Evolutionary conservation across 139 green algal genomes (phyloP), one percentile per base, ranked within the genome.

Genomic region (Ulvella scutata): DNA sequence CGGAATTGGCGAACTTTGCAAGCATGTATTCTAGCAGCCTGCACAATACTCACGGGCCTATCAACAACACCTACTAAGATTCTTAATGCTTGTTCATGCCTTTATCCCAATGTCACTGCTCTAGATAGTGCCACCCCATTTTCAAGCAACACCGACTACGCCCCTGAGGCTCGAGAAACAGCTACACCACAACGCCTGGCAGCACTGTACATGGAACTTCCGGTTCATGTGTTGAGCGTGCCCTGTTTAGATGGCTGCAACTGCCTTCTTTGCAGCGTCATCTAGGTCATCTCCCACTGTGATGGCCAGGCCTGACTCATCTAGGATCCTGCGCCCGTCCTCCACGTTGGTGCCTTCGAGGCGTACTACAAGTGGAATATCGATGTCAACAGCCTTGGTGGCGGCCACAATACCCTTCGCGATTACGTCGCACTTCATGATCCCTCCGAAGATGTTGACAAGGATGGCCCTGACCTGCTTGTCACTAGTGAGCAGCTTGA

Each of bases 351-450:
- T 99, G 79, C 95, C 95, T 83, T 99, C 95, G 35, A 99, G 83
- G n/a, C 95, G 86, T 67, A 99, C 95, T 0, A 99, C 82, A 38
- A 98, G 80, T 2, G 92, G 94, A 35, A 97, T 90, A 4, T 67
- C 4, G 9, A 67, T n/a, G 17, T 67, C 17, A 26, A 91, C 88
- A 82, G 91, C 74, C 82, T 97, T 96, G 38, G 94, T 94, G 1
- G 94, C 95, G 39, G 87, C 92, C 37, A 99, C 93, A 44, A 99
- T 98, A 72, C 95, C 95, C 23, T 82, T 87, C 3, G 95, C 95
- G 78, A 99, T 98, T 26, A 99, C 94, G 82, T 99, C 95, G 79
- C 95, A 99, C 82, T 96, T 96, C 95, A 99, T 99, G 84, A 97
- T 97, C 38, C 92, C 92, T 2, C 89, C 94, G 79, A 99, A 99